Percentiles rank a stretch among this genome's conserved stretches.
Evolutionary conservation across 1,139 yeast species (phyloP).

Genomic region (Yamadazyma sp.): DNA sequence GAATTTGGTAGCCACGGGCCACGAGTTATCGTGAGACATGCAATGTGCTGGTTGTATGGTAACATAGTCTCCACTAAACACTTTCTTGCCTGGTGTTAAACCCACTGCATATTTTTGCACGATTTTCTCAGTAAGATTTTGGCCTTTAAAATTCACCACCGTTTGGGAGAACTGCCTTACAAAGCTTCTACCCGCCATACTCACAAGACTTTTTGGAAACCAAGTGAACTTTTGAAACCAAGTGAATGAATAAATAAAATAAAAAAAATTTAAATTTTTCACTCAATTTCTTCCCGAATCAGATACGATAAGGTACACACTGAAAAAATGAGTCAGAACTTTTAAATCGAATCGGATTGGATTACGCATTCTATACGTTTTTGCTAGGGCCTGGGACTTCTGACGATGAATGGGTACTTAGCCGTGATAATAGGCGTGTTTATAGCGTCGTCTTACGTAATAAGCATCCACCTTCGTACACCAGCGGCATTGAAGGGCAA

Average conservation of each 20-base stretch:
- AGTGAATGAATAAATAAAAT: not conserved
- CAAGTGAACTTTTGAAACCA: not conserved
- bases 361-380: slow-evolving; percentile 2
- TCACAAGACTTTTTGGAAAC: not conserved
- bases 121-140: slow-evolving; percentile 90
- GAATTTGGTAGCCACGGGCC: slow-evolving; percentile 98
- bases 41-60: slow-evolving; percentile 94
- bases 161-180: slow-evolving; percentile 15
- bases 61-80: slow-evolving; percentile 90
- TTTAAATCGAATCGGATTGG: slow-evolving; percentile 24
- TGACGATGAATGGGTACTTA: slow-evolving; percentile 4
- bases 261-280: slow-evolving; percentile 1
- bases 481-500: slow-evolving; percentile 24
- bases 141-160: slow-evolving; percentile 43
- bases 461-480: slow-evolving; percentile 30
- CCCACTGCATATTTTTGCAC: slow-evolving; percentile 93
- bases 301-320: slow-evolving; percentile 3
- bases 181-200: slow-evolving; percentile 5
- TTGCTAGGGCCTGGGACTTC: not conserved
- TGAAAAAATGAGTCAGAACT: slow-evolving; percentile 29
- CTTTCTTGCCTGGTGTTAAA: slow-evolving; percentile 64
- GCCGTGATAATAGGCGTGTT: slow-evolving; percentile 16
- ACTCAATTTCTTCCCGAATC: slow-evolving; percentile 1
- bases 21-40: slow-evolving; percentile 98
- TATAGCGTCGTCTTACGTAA: slow-evolving; percentile 45